Evolutionary conservation across 257 asterid genomes (phyloP).

Genomic region (Osmanthus fragrans): DNA sequence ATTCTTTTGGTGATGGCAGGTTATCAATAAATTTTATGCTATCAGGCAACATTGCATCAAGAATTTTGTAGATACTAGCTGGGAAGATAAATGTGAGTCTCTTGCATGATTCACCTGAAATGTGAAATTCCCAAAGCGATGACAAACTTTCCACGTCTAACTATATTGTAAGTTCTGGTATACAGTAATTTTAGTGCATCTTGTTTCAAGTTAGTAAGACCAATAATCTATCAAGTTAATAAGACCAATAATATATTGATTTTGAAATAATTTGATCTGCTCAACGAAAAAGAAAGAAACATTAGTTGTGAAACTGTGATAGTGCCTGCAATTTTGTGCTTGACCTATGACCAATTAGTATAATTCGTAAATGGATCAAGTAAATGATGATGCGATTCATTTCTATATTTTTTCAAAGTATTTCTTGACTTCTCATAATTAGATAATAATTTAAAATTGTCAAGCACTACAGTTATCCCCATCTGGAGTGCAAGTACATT

Average conservation of each 20-base stretch:
- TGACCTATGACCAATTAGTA: background rate
- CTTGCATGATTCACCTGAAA: constrained; percentile 67
- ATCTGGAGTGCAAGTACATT: background rate
- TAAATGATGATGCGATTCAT: background rate
- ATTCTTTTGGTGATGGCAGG: constrained; percentile 51
- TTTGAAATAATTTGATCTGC: background rate
- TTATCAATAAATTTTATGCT: constrained; percentile 73
- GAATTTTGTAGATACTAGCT: constrained; percentile 47
- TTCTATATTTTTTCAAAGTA: constrained; percentile 3
- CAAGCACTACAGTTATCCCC: background rate
- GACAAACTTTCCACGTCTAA: constrained; percentile 70
- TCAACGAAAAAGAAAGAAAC: background rate
- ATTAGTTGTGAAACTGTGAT: background rate
- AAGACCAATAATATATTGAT: too few species aligned
- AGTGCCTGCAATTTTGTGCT: constrained; percentile 4
- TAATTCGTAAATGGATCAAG: constrained; percentile 5
- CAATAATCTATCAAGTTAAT: background rate
- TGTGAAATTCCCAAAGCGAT: constrained; percentile 68
- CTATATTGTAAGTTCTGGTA: constrained; percentile 66
- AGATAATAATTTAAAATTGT: constrained; percentile 14
- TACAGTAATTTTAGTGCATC: constrained; percentile 3
- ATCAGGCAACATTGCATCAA: constrained; percentile 61
- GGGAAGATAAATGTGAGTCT: constrained; percentile 81
- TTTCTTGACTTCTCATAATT: too few species aligned
- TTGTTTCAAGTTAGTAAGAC: background rate